Conservation (phyloP, 768 basidiomycete genomes). For the Amanita pseudoporphyria region DNA sequence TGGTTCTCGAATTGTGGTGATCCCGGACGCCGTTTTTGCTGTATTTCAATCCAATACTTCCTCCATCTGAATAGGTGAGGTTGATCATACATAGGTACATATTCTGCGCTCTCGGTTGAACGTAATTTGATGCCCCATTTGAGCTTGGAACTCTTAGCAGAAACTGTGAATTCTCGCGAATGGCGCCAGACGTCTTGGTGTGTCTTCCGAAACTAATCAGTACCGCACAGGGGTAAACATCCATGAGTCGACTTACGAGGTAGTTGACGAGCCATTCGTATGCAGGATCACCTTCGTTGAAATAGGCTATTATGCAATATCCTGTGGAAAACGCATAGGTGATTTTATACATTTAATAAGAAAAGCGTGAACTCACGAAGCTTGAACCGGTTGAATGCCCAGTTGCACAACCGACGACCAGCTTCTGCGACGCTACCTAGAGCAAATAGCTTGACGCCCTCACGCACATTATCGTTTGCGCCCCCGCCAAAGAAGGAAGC, state of each 20-base stretch:
- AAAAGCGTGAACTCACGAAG: constrained; percentile 22
- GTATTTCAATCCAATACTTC: constrained; percentile 29
- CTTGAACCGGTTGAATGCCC: constrained; percentile 25
- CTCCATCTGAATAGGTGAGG: constrained; percentile 33
- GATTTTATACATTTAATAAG: background rate
- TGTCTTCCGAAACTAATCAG: constrained; percentile 23
- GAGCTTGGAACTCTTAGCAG: constrained; percentile 27
- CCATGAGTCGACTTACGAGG: constrained; percentile 24
- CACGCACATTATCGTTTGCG: constrained; percentile 13
- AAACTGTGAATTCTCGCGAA: constrained; percentile 30
- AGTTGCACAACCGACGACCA: constrained; percentile 23
- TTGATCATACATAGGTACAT: constrained; percentile 28
- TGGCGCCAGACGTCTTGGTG: constrained; percentile 35
- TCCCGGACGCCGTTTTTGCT: constrained; percentile 4
- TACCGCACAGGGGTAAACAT: no score
- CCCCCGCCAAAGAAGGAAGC: constrained; percentile 15
- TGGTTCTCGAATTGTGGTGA: no score
- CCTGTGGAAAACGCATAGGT: constrained; percentile 23
- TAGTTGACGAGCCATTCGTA: constrained; percentile 41
- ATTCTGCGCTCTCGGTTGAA: constrained; percentile 23
- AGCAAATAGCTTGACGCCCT: constrained; percentile 21
- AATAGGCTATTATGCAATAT: constrained; percentile 34
- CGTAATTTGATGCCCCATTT: constrained; percentile 26
- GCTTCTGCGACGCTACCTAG: constrained; percentile 29
- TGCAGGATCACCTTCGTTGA: constrained; percentile 35